A percentile compares a stretch with the other conserved stretches of the same genome.
Evolutionary conservation across 2,329 filamentous ascomycete genomes (phyloP).

Genomic region (Lasiodiplodia theobromae): DNA sequence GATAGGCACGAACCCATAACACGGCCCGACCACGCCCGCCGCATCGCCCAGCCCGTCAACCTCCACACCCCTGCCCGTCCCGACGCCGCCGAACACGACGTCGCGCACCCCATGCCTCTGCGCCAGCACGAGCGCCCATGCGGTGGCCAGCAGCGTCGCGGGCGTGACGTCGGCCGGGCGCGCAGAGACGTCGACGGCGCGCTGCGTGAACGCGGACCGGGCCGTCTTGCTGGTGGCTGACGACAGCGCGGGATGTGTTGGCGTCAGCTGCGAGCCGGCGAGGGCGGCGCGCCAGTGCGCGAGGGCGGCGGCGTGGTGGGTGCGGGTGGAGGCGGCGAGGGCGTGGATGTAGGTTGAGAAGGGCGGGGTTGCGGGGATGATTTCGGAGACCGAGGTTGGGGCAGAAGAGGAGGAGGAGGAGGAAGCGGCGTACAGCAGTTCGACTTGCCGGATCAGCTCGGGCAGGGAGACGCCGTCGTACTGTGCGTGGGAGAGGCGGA

Average conservation of each 20-base stretch:
- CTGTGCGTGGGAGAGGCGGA: conserved; percentile 72
- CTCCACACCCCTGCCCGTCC: conserved; percentile 68
- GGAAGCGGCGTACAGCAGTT: conserved; percentile 57
- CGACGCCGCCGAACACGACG: conserved; percentile 71
- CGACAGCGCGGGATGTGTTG: conserved; percentile 52
- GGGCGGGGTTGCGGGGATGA: conserved; percentile 43
- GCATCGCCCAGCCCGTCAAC: too few species aligned
- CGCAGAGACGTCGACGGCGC: conserved; percentile 47
- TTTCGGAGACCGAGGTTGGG: conserved; percentile 46
- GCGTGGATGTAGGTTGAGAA: conserved; percentile 57
- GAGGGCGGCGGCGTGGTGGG: conserved; percentile 71
- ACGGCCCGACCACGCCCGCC: conserved; percentile 68
- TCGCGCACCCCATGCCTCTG: conserved; percentile 53
- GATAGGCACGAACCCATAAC: conserved; percentile 72
- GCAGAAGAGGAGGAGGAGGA: conserved; percentile 43
- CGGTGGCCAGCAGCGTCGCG: conserved; percentile 71
- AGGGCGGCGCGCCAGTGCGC: conserved; percentile 67
- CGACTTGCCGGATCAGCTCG: conserved; percentile 67
- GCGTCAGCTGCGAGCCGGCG: conserved; percentile 58
- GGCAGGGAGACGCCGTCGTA: conserved; percentile 74
- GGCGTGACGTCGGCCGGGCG: conserved; percentile 65
- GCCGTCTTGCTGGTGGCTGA: conserved; percentile 46
- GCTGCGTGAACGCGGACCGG: conserved; percentile 34
- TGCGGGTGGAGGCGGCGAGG: conserved; percentile 56
- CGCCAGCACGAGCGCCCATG: conserved; percentile 70